Evolutionary conservation across 2,329 filamentous ascomycete species (phyloP).

Genomic region (Colletotrichum orchidophilum): DNA sequence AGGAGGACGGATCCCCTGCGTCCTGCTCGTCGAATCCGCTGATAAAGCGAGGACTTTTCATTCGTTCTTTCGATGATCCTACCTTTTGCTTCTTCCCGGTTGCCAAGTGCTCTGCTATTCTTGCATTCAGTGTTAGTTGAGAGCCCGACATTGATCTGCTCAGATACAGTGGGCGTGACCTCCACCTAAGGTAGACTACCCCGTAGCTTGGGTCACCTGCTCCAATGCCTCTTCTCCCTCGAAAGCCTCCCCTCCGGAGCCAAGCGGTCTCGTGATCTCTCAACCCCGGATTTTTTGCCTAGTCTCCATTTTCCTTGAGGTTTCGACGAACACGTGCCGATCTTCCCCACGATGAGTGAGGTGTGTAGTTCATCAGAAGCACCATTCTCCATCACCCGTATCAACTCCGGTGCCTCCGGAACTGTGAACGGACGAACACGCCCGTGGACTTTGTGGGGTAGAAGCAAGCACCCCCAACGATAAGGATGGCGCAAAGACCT

Average conservation of each 20-base stretch:
- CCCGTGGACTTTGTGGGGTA: neutral
- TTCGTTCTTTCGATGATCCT: neutral
- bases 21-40: neutral
- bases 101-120: too few species aligned
- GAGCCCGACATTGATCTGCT: neutral
- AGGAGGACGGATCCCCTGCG: neutral
- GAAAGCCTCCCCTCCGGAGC: neutral
- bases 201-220: neutral
- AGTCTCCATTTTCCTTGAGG: neutral
- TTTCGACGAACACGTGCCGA: neutral
- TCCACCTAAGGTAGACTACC: neutral
- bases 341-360: conserved; percentile 1
- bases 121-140: too few species aligned
- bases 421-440: neutral
- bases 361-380: neutral
- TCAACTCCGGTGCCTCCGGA: neutral
- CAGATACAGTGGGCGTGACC: neutral
- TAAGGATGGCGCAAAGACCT: neutral
- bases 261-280: neutral
- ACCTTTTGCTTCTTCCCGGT: neutral
- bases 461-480: neutral
- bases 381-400: neutral
- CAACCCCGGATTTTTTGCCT: neutral
- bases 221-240: neutral
- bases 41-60: neutral